Percentiles rank a stretch among this genome's conserved stretches.
phyloP scores from a whole-genome alignment of 2,329 filamentous ascomycete genomes.

The Colletotrichum sp. region DNA sequence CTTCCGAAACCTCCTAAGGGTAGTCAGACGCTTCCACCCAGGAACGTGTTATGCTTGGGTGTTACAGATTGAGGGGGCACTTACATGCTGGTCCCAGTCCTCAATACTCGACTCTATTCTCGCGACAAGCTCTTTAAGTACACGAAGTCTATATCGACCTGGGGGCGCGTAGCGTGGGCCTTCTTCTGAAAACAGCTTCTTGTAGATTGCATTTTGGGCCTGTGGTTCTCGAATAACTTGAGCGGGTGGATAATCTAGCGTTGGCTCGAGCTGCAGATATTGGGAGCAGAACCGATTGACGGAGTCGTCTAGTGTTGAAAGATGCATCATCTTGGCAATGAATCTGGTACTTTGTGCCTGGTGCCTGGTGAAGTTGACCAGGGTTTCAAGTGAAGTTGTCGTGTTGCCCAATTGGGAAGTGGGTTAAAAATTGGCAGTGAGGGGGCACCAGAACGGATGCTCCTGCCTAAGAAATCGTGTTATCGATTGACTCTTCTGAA shows the following conservation, averaged over 20 bases:
- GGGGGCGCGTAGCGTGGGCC: constrained; percentile 65
- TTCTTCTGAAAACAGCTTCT: constrained; percentile 67
- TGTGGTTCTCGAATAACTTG: constrained; percentile 61
- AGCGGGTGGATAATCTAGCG: constrained; percentile 67
- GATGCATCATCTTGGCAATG: background rate
- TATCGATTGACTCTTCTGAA: background rate
- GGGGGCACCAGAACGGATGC: background rate
- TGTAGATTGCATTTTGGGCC: constrained; percentile 71
- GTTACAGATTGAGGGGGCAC: constrained; percentile 34
- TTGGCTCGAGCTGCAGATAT: constrained; percentile 76
- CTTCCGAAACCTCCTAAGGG: constrained; percentile 79
- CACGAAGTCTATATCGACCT: constrained; percentile 70
- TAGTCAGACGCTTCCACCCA: background rate
- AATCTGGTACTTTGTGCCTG: background rate
- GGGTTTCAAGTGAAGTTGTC: background rate
- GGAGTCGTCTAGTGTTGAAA: background rate
- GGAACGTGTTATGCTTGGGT: background rate
- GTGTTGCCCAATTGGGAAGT: background rate
- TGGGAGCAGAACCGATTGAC: constrained; percentile 69
- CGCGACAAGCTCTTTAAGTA: constrained; percentile 75
- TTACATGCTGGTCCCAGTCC: constrained; percentile 88
- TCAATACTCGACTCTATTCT: constrained; percentile 76
- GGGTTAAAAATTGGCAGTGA: background rate
- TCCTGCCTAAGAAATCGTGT: background rate
- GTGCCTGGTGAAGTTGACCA: background rate